phyloP scores from a whole-genome alignment of 192 early-diverging fungal genomes.

The Chytriomyces sp. region DNA sequence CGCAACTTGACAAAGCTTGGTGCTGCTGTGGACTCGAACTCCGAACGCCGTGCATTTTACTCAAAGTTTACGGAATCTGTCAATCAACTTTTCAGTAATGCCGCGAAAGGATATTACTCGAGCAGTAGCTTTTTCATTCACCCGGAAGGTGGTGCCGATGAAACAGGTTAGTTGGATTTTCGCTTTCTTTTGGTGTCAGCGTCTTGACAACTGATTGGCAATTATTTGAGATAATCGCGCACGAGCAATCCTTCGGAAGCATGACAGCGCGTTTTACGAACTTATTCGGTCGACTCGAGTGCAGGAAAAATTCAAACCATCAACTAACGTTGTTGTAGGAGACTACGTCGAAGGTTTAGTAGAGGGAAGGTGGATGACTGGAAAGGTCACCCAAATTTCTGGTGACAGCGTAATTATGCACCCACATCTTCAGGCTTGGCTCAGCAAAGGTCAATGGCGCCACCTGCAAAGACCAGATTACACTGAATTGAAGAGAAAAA shows the following conservation, averaged over 20 bases:
- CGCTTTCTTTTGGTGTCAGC: not conserved
- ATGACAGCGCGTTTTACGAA: not conserved
- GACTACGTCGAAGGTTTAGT: conserved; percentile 15
- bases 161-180: not conserved
- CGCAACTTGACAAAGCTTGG: not conserved
- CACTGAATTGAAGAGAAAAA: conserved; percentile 1
- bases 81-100: not conserved
- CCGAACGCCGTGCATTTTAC: conserved; percentile 9
- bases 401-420: not conserved
- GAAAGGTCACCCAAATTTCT: not conserved
- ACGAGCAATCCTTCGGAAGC: not conserved
- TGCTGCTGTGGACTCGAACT: not conserved
- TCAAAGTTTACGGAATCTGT: not conserved
- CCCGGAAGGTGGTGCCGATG: not conserved
- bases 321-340: not conserved
- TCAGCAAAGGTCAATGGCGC: not conserved
- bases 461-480: not conserved
- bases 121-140: conserved; percentile 2
- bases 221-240: conserved; percentile 9
- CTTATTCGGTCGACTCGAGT: not conserved
- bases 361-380: not conserved
- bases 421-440: not conserved
- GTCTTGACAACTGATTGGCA: not conserved
- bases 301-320: not conserved
- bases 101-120: conserved; percentile 8